Evolutionary conservation across 2,329 filamentous ascomycete species (phyloP), one percentile per base, ranked within the genome.

Genomic region (Teratosphaeriaceae sp.): DNA sequence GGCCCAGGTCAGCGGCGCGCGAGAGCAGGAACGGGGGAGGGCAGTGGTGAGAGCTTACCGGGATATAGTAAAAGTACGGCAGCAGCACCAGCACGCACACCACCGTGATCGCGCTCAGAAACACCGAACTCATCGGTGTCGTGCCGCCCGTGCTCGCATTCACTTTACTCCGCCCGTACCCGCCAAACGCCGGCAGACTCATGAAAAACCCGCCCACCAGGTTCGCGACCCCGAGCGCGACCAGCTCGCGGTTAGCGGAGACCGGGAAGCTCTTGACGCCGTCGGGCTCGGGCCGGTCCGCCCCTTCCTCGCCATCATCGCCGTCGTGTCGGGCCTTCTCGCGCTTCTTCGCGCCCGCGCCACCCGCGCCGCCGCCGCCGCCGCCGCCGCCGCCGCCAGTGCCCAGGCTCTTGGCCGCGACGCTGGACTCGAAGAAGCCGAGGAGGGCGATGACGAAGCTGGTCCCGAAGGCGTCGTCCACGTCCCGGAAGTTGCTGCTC

Each of bases 381-480:
- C 56, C 51, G 12, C 53, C 56, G 33, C 61, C 53, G 18, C 54
- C 43, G 70, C 78, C 5, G 3, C 71, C 72, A 37, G 70, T 71
- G 12, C 84, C 85, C 2, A 98, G 70, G 49, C 86, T 90, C 67
- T 97, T 97, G 26, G 92, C 92, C 1, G 92, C 92, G 11, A 98
- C 88, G 0, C 88, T 95, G 2, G 88, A 95, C 65, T 98, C 92
- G 57, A 98, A 98, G 66, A 98, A 98, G n/a, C 92, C 92, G 0
- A 98, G 80, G 19, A 98, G 74, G 1, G 89, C 88, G 51, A 98
- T 95, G 42, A 97, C 74, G 58, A 98, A 95, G 0, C 88, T 85
- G 0, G 92, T 97, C 40, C 86, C 83, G 75, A 97, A 84, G 27
- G 88, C 85, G 49, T 88, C 84, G 18, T 85, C 82, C 42, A 94